Evolutionary conservation across 495 filamentous ascomycete genomes (phyloP), one percentile per base, ranked within the genome.

Genomic region (Xylaria scruposa): DNA sequence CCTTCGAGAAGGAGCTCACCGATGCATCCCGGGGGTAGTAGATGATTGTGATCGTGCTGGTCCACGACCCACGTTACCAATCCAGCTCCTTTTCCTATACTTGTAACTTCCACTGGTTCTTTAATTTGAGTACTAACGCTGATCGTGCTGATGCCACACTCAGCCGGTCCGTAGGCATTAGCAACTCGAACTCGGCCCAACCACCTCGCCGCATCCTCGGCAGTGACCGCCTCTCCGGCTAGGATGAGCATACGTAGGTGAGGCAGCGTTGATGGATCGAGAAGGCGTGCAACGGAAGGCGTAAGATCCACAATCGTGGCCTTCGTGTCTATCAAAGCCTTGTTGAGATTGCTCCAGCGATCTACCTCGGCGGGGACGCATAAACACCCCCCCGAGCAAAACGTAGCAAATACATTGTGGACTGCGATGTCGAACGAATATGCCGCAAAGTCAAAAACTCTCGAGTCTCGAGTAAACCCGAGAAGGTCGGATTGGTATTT

Each of bases 1-100:
- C 86, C 86, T 71, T 86, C 84, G 13, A 89, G 76, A 0, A 82
- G 79, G 19, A 90, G 78, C 72, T 90, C 87, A 0, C 88, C 87
- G 36, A 87, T 80, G 21, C 82, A 82, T 1, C 46, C 63, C 0
- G 24, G 4, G 1, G 44, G 24, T 4, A 73, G 68, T 4, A 79
- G 65, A 9, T 67, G 69, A 19, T 70, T 42, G 19, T 74, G 74
- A 17, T 46, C 33, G 4, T 74, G 65, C 2, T 31, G 63, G 7
- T 74, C 58, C 19, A 72, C 73, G 6, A 79, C 68, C 77, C 77
- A 79, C 0, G 71, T 51, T 0, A 47, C 38, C 10, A 62, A 47
- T 1, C 73, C 75, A 15, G 67, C 72, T 0, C 59, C 73, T 19
- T 68, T 69, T 21, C 77, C 77, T 12, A 79, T 53, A 15, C n/a